Percentiles rank a stretch among this genome's conserved stretches.
These are phyloP conservation scores for Pichia sp. DNA, from an alignment of 1,139 yeast genomes.

Conservation along the genomic window DNA sequence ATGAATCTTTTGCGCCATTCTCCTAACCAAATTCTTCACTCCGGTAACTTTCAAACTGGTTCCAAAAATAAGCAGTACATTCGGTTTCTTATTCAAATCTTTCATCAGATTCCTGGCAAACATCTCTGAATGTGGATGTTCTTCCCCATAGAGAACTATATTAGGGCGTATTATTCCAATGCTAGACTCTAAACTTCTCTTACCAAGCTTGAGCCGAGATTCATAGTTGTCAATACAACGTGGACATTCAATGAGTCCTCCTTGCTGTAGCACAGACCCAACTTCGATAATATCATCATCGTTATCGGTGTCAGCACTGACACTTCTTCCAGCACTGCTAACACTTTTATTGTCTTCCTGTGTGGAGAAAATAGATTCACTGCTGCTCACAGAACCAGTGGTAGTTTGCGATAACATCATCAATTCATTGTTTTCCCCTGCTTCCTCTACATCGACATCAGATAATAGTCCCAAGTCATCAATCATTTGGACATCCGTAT, in stretches of 20 bases:
- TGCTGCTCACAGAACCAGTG: not conserved
- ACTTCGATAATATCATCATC: conserved; percentile 31
- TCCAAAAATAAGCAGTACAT: conserved; percentile 62
- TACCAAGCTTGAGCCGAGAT: conserved; percentile 51
- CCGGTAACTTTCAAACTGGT: conserved; percentile 74
- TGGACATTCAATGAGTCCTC: conserved; percentile 67
- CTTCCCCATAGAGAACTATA: conserved; percentile 71
- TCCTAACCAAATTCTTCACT: conserved; percentile 57
- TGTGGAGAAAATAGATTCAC: conserved; percentile 5
- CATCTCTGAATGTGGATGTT: conserved; percentile 65
- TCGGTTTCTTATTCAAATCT: conserved; percentile 54
- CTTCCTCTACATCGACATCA: conserved; percentile 1
- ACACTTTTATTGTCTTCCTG: conserved; percentile 2
- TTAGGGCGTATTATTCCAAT: conserved; percentile 68
- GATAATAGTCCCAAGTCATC: too few species aligned
- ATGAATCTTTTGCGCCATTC: conserved; percentile 51
- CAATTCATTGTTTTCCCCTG: conserved; percentile 4
- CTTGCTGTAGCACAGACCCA: too few species aligned
- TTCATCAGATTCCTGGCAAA: conserved; percentile 52
- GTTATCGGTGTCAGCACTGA: too few species aligned
- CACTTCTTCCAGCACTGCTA: not conserved
- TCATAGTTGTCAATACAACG: conserved; percentile 47
- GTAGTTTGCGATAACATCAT: conserved; percentile 8
- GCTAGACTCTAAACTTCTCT: conserved; percentile 43
- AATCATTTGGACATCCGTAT: too few species aligned